Evolutionary conservation across 2,329 filamentous ascomycete genomes (phyloP), one percentile per base, ranked within the genome.

Genomic region (Epicoccum sorghinum): DNA sequence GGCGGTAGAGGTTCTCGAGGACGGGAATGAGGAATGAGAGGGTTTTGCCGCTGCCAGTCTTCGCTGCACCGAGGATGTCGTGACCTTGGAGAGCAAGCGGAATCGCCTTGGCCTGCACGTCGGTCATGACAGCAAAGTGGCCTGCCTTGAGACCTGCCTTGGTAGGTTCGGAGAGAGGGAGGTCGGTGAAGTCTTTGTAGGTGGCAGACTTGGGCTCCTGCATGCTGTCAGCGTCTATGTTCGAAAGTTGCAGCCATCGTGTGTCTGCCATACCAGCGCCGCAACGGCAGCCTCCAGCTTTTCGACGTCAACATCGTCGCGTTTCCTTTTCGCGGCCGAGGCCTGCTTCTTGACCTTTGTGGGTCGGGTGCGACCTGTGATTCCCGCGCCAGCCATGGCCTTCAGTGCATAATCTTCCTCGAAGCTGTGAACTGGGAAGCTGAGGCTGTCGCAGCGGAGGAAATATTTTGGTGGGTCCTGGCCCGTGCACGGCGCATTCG

Each of bases 21-120:
- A 98, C 88, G 1, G 95, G 95, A 2, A 98, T 80, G 7, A 99
- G 78, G 73, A 99, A 99, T 0, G 95, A 91, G 23, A 99, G 82
- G 0, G 93, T 98, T 80, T 98, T 98, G 69, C 93, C 93, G 71
- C 90, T 96, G 46, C 93, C 93, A 0, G 93, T 98, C 77, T 96
- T 97, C 36, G 95, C 95, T 4, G 95, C 95, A 37, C 93, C 95
- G 36, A 99, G 86, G 36, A 99, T 90, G 73, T 99, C 95, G 54
- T 81, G 80, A 52, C 91, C 90, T 75, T 96, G 90, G 59, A 99
- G 83, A 7, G 91, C 93, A 57, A 92, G 82, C 5, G 91, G 92
- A 55, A 99, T 89, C n/a, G 93, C 92, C 69, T 88, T 88, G 43
- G 89, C 84, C 78, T 99, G 95, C 66, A 99, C 90, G 62, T 96